Conservation (phyloP, 2,329 filamentous ascomycete genomes). For the Orbilia ellipsospora region DNA sequence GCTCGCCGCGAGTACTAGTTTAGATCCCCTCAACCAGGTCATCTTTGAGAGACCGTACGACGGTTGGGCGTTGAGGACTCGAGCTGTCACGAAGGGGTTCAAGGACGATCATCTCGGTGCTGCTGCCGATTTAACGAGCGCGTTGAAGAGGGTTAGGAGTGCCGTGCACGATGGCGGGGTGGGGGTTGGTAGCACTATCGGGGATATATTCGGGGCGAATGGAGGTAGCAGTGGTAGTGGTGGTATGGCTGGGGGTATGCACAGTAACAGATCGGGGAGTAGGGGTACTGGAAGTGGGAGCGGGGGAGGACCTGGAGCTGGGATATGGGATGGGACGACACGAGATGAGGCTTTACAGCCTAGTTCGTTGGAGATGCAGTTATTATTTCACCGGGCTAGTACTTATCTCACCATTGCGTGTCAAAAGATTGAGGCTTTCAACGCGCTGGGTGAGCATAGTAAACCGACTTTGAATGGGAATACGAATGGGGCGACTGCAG, state of each 20-base stretch:
- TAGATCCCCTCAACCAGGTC: slow-evolving; percentile 75
- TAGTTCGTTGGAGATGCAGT: slow-evolving; percentile 77
- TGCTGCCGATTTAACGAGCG: slow-evolving; percentile 75
- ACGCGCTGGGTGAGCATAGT: slow-evolving; percentile 60
- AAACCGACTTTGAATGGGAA: slow-evolving; percentile 56
- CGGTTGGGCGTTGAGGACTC: slow-evolving; percentile 75
- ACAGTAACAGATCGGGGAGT: slow-evolving; percentile 32
- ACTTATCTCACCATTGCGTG: slow-evolving; percentile 78
- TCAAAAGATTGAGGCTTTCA: slow-evolving; percentile 52
- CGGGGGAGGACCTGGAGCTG: slow-evolving; percentile 44
- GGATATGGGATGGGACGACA: slow-evolving; percentile 61
- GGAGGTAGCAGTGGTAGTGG: slow-evolving; percentile 8
- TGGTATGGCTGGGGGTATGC: slow-evolving; percentile 12
- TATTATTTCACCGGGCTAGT: slow-evolving; percentile 79
- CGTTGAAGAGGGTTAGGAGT: slow-evolving; percentile 69
- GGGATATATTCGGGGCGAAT: slow-evolving; percentile 58
- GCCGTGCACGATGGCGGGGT: slow-evolving; percentile 65
- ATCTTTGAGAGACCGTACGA: slow-evolving; percentile 73
- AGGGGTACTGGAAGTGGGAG: slow-evolving; percentile 60
- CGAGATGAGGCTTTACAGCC: slow-evolving; percentile 73
- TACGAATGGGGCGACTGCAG: too few relatives aligned
- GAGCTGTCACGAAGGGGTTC: slow-evolving; percentile 79
- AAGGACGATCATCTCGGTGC: slow-evolving; percentile 79
- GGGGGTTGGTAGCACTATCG: slow-evolving; percentile 67
- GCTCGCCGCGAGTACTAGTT: slow-evolving; percentile 76